Conservation (phyloP, 306 rosid species). For the Lupinus albus region DNA sequence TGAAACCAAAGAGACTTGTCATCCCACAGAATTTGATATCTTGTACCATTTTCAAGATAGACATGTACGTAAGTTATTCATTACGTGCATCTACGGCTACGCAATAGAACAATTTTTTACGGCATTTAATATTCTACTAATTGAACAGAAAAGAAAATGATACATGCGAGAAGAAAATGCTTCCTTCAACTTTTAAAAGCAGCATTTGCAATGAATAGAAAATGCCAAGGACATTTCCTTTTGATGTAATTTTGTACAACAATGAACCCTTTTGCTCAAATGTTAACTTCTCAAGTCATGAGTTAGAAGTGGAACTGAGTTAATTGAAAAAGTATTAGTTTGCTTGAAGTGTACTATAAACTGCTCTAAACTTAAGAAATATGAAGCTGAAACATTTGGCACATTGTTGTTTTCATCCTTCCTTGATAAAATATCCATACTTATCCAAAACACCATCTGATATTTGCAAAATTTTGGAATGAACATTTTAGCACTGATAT, state of each 20-base stretch:
- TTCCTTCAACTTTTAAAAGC: not conserved
- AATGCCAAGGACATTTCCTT: not conserved
- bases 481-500: not conserved
- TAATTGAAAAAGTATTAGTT: not conserved
- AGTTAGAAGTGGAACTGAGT: not conserved
- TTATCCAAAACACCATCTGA: not conserved
- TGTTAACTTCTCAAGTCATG: not conserved
- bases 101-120: not conserved
- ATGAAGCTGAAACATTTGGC: not conserved
- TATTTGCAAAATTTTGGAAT: not conserved
- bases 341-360: not conserved
- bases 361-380: constrained; percentile 3
- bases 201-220: not conserved
- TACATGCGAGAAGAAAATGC: not conserved
- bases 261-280: not conserved
- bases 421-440: not conserved
- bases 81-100: not conserved
- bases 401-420: not conserved
- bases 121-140: not conserved
- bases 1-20: constrained; percentile 1
- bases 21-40: not conserved
- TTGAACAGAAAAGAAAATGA: not conserved
- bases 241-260: not conserved
- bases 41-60: not conserved
- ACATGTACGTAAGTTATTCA: not conserved